phyloP scores from a whole-genome alignment of 306 rosid species.

The Senna tora region DNA sequence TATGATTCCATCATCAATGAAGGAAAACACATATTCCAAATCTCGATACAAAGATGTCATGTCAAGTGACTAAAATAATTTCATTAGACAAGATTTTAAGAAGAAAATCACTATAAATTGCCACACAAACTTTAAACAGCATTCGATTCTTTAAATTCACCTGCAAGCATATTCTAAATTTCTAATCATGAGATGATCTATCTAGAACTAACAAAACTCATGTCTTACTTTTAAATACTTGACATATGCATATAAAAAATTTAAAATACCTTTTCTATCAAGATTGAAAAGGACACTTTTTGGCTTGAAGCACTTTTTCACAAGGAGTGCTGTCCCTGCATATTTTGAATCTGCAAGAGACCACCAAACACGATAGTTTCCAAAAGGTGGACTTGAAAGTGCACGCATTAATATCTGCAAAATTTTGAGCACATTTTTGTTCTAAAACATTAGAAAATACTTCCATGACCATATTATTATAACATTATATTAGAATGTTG shows the following conservation, averaged over 20 bases:
- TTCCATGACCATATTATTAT: constrained; percentile 8
- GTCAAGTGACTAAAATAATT: background rate
- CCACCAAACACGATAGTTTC: constrained; percentile 89
- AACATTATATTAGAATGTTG: background rate
- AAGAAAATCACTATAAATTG: constrained; percentile 14
- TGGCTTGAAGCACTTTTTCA: constrained; percentile 86
- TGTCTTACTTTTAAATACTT: constrained; percentile 30
- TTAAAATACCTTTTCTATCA: constrained; percentile 75
- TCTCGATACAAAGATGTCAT: constrained; percentile 26
- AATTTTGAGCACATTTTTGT: constrained; percentile 31
- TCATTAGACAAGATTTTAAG: background rate
- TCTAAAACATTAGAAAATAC: constrained; percentile 28
- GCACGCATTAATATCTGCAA: constrained; percentile 87
- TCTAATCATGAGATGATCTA: background rate
- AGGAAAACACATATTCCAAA: constrained; percentile 26
- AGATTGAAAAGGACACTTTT: constrained; percentile 79
- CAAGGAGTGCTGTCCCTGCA: constrained; percentile 89
- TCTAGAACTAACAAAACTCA: background rate
- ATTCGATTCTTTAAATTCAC: constrained; percentile 20
- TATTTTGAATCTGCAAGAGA: constrained; percentile 96
- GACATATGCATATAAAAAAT: constrained; percentile 10
- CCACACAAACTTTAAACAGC: background rate
- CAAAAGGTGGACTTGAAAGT: constrained; percentile 79
- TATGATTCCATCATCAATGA: constrained; percentile 31
- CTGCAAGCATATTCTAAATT: background rate